Percentiles rank a stretch among this genome's conserved stretches.
These are phyloP conservation scores for Cyclocybe cylindracea DNA, from an alignment of 768 basidiomycete species.

Conservation along the genomic window DNA sequence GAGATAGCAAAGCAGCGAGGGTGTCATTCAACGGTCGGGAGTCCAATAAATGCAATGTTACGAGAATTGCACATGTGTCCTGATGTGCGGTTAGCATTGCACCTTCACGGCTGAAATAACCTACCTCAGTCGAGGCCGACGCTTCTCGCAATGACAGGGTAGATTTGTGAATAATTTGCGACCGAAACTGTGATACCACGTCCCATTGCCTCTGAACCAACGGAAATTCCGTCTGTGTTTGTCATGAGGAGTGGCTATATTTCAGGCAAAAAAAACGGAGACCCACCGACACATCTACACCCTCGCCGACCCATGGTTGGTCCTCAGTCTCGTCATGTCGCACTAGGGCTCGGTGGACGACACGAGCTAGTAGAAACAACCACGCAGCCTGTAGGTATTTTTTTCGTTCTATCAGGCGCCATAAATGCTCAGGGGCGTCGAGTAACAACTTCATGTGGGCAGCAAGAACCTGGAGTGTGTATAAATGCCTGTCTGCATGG, in stretches of 20 bases:
- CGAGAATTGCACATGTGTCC: constrained; percentile 76
- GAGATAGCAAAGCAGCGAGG: constrained; percentile 66
- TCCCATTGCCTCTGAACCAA: constrained; percentile 95
- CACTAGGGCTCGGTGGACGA: constrained; percentile 77
- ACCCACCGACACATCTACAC: constrained; percentile 65
- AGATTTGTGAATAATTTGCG: constrained; percentile 89
- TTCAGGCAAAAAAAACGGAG: neutral
- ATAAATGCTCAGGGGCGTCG: constrained; percentile 90
- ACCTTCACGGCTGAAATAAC: constrained; percentile 12
- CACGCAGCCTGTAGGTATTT: constrained; percentile 83
- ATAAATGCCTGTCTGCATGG: constrained; percentile 62
- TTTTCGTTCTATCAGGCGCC: constrained; percentile 82
- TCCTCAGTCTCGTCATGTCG: constrained; percentile 66
- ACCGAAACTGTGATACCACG: constrained; percentile 78
- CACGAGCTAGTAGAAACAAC: constrained; percentile 83
- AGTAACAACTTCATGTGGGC: constrained; percentile 91
- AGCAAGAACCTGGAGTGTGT: constrained; percentile 71
- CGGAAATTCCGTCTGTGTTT: constrained; percentile 75
- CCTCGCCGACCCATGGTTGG: constrained; percentile 55
- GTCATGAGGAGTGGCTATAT: neutral
- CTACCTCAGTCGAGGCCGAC: constrained; percentile 52
- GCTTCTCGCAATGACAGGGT: constrained; percentile 74
- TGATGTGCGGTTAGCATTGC: constrained; percentile 25
- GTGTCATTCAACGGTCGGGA: constrained; percentile 78
- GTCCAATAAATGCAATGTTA: constrained; percentile 88